Base-by-base conservation (phyloP, 495 filamentous ascomycete genomes). In the Penicillium manginii region DNA sequence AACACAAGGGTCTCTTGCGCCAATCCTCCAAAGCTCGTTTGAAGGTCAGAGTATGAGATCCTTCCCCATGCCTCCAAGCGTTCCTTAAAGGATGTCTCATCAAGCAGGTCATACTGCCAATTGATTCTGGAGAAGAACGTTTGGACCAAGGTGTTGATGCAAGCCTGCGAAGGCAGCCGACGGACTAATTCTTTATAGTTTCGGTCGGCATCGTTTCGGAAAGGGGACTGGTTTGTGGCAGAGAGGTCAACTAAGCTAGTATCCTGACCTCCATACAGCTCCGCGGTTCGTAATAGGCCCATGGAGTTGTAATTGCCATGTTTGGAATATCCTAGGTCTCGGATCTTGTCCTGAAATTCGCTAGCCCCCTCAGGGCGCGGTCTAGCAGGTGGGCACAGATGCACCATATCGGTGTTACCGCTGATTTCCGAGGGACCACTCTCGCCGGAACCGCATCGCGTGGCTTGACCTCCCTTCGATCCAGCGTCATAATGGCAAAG, bases 91-190 rank as follows among this genome's bases (percentile, higher is more conserved):
- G 80, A 62, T 18, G 73, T 72, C 50, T 80, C 76, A 54, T 88
- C 84, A 11, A 87, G 66, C 32, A 76, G 71, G 40, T 73, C 80
- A 55, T 88, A 87, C 52, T 83, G 78, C 78, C 83, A 84, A 65
- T 87, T 86, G 57, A 86, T 79, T 17, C 81, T 78, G 5, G 60
- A 56, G 58, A 88, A 86, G 69, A 80, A 88, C 4, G 82, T 70
- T 4, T 75, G 74, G 4, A 83, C 69, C 45, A 88, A 74, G 54
- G 78, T 72, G 31, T 82, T 76, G 53, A 83, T 78, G 66, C 78
- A 81, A n/a, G 69, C 66, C 49, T 76, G 71, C 1, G 82, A 69
- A 1, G 85, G 85, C 0, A 87, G 71, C 46, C 81, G 78, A 32
- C 83, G 74, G 45, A 84, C 76, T 11, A 80, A 58, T 26, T 73